Base-by-base conservation (phyloP, 805 yeast species). In the Hemisphaericaspora nanyangensis region DNA sequence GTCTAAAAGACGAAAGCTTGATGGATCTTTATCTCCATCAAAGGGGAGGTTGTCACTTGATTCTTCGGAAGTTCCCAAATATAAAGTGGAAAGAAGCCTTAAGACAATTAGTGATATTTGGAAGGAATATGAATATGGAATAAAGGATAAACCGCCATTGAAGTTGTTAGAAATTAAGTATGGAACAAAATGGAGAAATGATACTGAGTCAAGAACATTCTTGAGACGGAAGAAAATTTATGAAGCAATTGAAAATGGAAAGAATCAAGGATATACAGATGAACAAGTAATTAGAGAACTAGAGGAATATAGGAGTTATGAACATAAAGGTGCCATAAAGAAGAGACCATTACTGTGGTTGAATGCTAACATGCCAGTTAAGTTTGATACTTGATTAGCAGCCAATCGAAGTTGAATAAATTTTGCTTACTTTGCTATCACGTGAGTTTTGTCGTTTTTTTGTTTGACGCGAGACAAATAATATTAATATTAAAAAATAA, bases 161-260 rank as follows among this genome's bases (percentile, higher is more conserved):
- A 68, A 67, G 43, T 58, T 69, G 10, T 55, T 77, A 54, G 81
- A 77, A 48, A 40, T 51, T 6, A 65, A 71, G 43, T 77, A 68
- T 46, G 72, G 71, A 37, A 68, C 79, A 1, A 70, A 72, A 26
- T 77, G 83, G 83, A 65, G 82, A 52, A 61, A 74, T 35, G 79
- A 63, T 35, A 79, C 80, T 0, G 74, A 74, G 22, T 70, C 72
- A 38, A 70, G 78, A 44, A 70, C 79, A 32, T 77, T 72, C 49
- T 64, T 74, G 34, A 54, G 83, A 44, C 59, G 82, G 29, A 75
- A 73, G 49, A 72, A 72, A 25, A 65, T 77, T 17, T 77, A 76
- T 55, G 71, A 67, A 44, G 81, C 81, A 5, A 74, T 77, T 37
- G 80, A 77, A 48, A 59, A 47, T 7, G 82, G 80, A 1, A 48